These are phyloP conservation scores for Diaporthe ampelina DNA, from an alignment of 2,329 filamentous ascomycete species.

Conservation along the genomic window DNA sequence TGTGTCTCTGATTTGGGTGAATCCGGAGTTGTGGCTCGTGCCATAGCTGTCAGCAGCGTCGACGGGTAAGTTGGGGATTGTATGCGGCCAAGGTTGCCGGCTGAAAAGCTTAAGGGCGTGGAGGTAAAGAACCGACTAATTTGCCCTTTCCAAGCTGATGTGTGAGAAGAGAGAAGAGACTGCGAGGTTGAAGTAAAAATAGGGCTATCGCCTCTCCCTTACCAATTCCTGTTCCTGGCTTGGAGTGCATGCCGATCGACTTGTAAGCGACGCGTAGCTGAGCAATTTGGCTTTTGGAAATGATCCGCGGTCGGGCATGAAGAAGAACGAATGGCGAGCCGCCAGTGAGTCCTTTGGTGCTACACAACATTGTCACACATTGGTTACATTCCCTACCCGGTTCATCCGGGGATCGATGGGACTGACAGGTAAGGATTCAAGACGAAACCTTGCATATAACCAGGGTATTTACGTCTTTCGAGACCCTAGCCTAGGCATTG, in stretches of 20 bases:
- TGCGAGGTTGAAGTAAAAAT: slow-evolving; percentile 3
- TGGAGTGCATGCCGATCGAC: neutral
- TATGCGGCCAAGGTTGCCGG: slow-evolving; percentile 11
- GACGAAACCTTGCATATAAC: no score
- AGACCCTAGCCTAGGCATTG: neutral
- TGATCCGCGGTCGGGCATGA: neutral
- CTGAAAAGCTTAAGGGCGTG: neutral
- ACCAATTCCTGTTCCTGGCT: neutral
- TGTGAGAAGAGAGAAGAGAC: neutral
- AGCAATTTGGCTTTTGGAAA: neutral
- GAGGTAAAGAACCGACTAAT: neutral
- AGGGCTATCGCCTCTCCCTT: neutral
- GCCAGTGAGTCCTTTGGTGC: slow-evolving; percentile 5
- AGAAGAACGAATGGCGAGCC: neutral
- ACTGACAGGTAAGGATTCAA: neutral
- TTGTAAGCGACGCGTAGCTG: neutral
- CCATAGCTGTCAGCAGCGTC: neutral
- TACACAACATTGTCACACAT: neutral
- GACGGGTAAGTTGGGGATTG: neutral
- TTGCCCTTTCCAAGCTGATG: neutral
- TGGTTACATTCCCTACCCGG: neutral
- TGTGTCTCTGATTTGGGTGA: slow-evolving; percentile 6
- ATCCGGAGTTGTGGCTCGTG: neutral
- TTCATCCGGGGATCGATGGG: neutral
- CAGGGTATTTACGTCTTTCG: neutral